Conservation (phyloP, 345 rosid species). For the Combretum micranthum region DNA sequence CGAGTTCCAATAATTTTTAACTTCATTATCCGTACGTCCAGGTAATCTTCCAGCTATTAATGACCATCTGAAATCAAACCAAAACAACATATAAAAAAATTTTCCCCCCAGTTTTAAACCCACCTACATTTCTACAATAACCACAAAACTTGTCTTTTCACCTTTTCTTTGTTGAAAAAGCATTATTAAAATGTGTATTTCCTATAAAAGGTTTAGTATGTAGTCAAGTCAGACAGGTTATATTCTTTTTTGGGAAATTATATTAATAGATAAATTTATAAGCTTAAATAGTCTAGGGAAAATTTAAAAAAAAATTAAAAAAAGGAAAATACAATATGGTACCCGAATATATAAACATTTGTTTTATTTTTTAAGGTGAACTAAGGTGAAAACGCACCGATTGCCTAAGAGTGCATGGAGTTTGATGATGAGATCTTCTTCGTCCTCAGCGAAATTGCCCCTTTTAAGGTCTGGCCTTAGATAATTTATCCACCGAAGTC, state of each 20-base stretch:
- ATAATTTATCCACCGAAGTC: conserved; percentile 42
- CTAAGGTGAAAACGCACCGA: conserved; percentile 14
- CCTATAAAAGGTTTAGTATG: background rate
- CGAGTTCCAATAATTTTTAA: conserved; percentile 41
- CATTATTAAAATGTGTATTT: no score
- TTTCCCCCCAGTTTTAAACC: background rate
- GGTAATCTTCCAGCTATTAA: conserved; percentile 45
- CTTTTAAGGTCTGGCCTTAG: conserved; percentile 36
- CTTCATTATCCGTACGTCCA: conserved; percentile 40
- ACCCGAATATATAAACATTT: no score
- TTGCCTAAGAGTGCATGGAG: conserved; percentile 44
- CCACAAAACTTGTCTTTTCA: background rate
- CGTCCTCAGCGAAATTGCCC: conserved; percentile 38
- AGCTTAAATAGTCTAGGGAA: no score
- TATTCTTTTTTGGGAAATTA: background rate
- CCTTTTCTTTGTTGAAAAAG: background rate
- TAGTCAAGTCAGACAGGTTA: background rate
- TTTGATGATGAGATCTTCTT: conserved; percentile 44
- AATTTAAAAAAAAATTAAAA: no score
- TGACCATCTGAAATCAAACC: conserved; percentile 30
- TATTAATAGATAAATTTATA: no score
- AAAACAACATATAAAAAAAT: no score
- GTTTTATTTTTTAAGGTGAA: no score
- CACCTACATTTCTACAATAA: background rate
- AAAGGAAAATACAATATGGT: no score